phyloP scores from a whole-genome alignment of 352 stramenopile species.

The Globisporangium canariense region DNA sequence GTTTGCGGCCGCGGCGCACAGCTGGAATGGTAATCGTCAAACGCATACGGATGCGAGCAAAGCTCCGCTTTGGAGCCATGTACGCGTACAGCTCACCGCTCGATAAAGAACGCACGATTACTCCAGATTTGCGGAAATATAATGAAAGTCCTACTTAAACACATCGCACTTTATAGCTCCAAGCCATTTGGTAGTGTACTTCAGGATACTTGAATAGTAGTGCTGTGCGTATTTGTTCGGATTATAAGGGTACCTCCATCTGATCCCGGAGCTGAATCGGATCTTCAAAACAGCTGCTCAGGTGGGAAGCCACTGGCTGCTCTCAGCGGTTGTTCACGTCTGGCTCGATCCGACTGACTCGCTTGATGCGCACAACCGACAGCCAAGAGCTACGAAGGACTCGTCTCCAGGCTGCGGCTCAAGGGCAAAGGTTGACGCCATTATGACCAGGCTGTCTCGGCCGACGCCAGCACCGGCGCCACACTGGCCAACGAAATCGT shows the following conservation, averaged over 20 bases:
- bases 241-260: neutral
- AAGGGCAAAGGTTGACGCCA: no score
- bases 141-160: neutral
- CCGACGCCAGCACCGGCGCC: no score
- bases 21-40: neutral
- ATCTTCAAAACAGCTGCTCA: neutral
- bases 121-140: neutral
- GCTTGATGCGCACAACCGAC: neutral
- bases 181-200: no score
- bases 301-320: neutral
- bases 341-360: slow-evolving; percentile 3
- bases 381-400: no score
- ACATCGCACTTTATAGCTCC: neutral
- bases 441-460: no score
- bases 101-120: neutral
- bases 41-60: no score
- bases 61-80: neutral
- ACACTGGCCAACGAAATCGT: no score
- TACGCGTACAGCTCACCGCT: neutral
- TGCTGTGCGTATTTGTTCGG: neutral
- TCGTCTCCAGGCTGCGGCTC: no score
- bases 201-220: no score
- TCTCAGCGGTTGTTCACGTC: neutral
- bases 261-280: neutral
- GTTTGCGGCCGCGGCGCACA: neutral